These are phyloP conservation scores for Ustilago hordei DNA, from an alignment of 1,284 basidiomycete genomes.

Conservation along the genomic window DNA sequence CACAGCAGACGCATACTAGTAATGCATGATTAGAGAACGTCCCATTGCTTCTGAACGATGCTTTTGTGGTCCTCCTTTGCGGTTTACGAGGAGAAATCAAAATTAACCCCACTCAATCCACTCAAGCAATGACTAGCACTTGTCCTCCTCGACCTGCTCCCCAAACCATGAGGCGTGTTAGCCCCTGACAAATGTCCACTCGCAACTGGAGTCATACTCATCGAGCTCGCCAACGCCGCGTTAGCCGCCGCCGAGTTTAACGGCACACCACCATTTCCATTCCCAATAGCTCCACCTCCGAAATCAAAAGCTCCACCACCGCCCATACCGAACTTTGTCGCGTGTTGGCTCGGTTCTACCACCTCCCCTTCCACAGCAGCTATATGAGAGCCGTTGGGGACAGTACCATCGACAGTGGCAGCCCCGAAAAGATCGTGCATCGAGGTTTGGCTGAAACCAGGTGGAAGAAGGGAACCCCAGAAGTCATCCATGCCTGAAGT, in stretches of 20 bases:
- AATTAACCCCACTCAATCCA: constrained; percentile 33
- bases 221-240: constrained; percentile 27
- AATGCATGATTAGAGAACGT: background rate
- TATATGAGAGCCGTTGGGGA: constrained; percentile 10
- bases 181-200: constrained; percentile 32
- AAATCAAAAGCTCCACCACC: constrained; percentile 51
- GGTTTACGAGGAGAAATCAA: constrained; percentile 32
- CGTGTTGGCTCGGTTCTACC: constrained; percentile 21
- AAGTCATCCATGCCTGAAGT: constrained; percentile 55
- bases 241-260: constrained; percentile 33
- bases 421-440: constrained; percentile 54
- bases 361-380: constrained; percentile 18
- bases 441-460: constrained; percentile 51
- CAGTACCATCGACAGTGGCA: constrained; percentile 7
- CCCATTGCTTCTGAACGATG: background rate
- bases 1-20: background rate
- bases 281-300: constrained; percentile 49
- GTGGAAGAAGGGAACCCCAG: constrained; percentile 59
- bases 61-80: background rate
- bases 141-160: constrained; percentile 28
- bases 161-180: constrained; percentile 37
- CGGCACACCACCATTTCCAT: constrained; percentile 49
- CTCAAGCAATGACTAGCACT: constrained; percentile 34
- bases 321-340: constrained; percentile 54
- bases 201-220: constrained; percentile 35